Base-by-base conservation (phyloP, 2,329 filamentous ascomycete genomes). In the Coniella vitis region DNA sequence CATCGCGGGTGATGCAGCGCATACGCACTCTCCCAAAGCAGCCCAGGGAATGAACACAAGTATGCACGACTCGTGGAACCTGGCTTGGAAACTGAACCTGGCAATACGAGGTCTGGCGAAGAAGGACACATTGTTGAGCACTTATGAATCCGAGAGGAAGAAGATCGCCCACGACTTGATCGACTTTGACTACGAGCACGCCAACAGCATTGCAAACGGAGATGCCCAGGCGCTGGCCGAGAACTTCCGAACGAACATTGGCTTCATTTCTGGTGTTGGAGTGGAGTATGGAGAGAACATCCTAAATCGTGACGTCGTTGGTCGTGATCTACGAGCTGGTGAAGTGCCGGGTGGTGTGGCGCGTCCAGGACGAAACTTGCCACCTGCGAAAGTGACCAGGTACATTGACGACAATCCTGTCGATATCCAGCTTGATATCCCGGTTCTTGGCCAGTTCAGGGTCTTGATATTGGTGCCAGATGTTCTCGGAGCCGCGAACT, bases 201-300 rank as follows among this genome's bases (percentile, higher is more conserved):
- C 76, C 41, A 77, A 76, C 57, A 72, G 76, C 56, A 76, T 79
- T 56, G 74, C 79, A 16, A 75, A 73, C 3, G 83, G 83, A 25
- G 83, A 87, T 53, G 72, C 77, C 14, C 70, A 73, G 39, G 80
- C 78, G 0, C 69, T 88, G 2, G 79, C 82, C 0, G 73, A 78
- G 54, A 87, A 87, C 63, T 87, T 88, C 60, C 72, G 77, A 42
- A 80, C 79, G 34, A 87, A 87, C 47, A 77, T 86, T 25, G 77
- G 81, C 7, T 88, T 88, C 65, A 87, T 87, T 54, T 85, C 83
- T 0, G 84, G 84, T 7, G 75, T 84, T 32, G 84, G 84, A 1
- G 83, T 81, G 1, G 78, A 80, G 20, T 52, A 52, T 13, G 50
- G 16, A 1, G 32, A 16, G 5, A 52, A 52, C 20, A 25, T 40